Conservation (phyloP, 306 rosid species). For the Lagenaria siceraria region DNA sequence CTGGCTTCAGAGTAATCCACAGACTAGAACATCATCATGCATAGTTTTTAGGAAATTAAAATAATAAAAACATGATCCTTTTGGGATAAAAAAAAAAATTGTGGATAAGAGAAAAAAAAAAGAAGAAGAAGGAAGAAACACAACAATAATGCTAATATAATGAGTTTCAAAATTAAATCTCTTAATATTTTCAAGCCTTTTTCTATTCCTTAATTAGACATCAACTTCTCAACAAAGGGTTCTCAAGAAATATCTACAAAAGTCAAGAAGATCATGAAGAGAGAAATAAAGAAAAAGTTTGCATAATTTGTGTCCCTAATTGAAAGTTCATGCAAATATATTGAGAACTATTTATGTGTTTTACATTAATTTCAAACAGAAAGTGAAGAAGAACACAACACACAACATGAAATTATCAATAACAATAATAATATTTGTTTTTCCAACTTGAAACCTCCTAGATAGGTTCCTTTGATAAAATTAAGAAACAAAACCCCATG, state of each 20-base stretch:
- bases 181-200: background rate
- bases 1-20: constrained; percentile 6
- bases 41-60: background rate
- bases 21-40: background rate
- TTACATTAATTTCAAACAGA: background rate
- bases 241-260: background rate
- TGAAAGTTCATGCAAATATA: background rate
- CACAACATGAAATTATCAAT: background rate
- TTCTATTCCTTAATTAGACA: background rate
- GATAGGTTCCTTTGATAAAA: background rate
- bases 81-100: background rate
- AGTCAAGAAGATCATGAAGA: background rate
- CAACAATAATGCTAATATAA: background rate
- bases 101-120: background rate
- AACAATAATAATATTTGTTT: background rate
- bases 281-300: background rate
- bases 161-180: background rate
- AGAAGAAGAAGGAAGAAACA: background rate
- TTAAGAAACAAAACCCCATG: background rate
- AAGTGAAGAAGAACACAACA: background rate
- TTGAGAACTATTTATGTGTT: background rate
- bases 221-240: background rate
- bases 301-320: background rate
- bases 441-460: background rate
- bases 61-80: background rate